Base-by-base conservation (phyloP, 371 early-diverging fungal species). In the Circinella minor region DNA sequence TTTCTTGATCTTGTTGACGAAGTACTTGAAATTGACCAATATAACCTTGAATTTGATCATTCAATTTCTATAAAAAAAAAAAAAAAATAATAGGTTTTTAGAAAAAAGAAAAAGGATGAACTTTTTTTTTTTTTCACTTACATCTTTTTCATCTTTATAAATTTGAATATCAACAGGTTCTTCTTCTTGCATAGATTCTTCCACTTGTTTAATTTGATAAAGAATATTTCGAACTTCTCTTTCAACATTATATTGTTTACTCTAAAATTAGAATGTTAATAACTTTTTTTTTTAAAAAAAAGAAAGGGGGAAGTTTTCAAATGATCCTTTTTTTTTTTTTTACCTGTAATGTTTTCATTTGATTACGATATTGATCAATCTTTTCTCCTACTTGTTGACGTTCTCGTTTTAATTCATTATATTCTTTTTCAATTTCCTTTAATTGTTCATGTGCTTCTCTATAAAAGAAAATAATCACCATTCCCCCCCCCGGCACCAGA, bases 121-220 rank as follows among this genome's bases (percentile, higher is more conserved):
- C 27, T 27, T 27, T 27, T 27, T 27, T 27, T 2, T n/a, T 13
- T 13, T 17, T 2, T n/a, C 15, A 68, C 67, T n/a, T 74, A 81
- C 86, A 71, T 67, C 57, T 66, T 78, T 87, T 46, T 78, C 80
- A 34, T 83, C 85, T 63, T 86, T 81, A 61, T 86, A 80, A 10
- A 86, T 81, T 0, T 81, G 79, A 43, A 93, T 79, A 71, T 89
- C 86, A 13, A 84, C 83, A 8, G 93, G 91, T 65, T 91, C 90
- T 37, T 89, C 85, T 69, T 91, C 90, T 78, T 83, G 79, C 38
- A 90, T 66, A 2, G 75, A 71, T 11, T 89, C 88, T 39, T 84
- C 73, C 34, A 79, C 20, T 11, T 63, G 48, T 47, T 27, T 8
- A 48, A 63, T 17, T 6, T 38, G 11, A 63, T 7, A 47, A 48